Conservation (phyloP, 2,329 filamentous ascomycete genomes). For the Scopulariopsis brevicaulis region DNA sequence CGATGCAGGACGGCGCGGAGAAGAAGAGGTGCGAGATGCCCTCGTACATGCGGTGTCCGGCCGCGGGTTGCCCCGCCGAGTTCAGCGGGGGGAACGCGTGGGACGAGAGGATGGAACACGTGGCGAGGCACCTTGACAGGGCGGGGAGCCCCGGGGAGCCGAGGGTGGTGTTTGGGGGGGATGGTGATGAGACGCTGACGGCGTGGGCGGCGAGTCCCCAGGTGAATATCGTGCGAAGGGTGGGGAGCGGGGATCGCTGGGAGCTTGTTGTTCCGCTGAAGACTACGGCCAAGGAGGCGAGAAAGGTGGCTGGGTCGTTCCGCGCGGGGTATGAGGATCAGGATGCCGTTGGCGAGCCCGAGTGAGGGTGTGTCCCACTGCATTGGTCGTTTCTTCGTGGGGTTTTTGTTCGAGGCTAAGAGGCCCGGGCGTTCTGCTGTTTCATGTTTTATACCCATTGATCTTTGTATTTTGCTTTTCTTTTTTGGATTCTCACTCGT, state of each 20-base stretch:
- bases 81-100: slow-evolving; percentile 58
- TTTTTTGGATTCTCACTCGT: background rate
- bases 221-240: slow-evolving; percentile 18
- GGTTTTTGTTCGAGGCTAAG: background rate
- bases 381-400: background rate
- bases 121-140: slow-evolving; percentile 65
- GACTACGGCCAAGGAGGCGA: slow-evolving; percentile 1
- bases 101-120: slow-evolving; percentile 81
- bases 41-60: slow-evolving; percentile 46
- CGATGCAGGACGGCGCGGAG: slow-evolving; percentile 47
- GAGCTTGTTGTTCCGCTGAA: slow-evolving; percentile 13
- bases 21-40: slow-evolving; percentile 52
- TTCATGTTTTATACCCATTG: background rate
- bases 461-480: background rate
- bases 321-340: background rate
- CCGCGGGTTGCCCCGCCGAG: slow-evolving; percentile 40
- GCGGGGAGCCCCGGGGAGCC: slow-evolving; percentile 11
- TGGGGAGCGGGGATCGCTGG: slow-evolving; percentile 10
- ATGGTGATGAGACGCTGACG: slow-evolving; percentile 17
- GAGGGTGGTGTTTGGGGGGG: slow-evolving; percentile 20
- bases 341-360: slow-evolving; percentile 1
- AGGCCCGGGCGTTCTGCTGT: background rate
- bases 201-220: slow-evolving; percentile 17
- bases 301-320: background rate
- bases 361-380: background rate